Conservation (phyloP, 768 basidiomycete genomes). For the Suillus occidentalis region DNA sequence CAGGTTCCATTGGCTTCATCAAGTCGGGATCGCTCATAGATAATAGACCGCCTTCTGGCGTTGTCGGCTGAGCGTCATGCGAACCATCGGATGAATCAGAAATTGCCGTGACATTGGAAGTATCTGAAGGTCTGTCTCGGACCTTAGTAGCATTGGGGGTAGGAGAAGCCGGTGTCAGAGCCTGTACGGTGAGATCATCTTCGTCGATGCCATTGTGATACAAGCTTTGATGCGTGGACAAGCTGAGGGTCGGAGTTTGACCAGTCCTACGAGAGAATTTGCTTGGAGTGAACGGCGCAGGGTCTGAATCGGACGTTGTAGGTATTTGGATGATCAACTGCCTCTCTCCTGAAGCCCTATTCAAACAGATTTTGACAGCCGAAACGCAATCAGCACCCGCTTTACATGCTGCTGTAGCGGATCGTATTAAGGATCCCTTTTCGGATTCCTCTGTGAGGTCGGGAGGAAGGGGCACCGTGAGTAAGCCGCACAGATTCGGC, state of each 20-base stretch:
- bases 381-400: slow-evolving; percentile 87
- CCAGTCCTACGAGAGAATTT: slow-evolving; percentile 44
- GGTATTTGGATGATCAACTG: slow-evolving; percentile 70
- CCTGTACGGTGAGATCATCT: slow-evolving; percentile 64
- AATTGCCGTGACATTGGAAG: slow-evolving; percentile 39
- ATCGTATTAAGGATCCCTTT: slow-evolving; percentile 71
- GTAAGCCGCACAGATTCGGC: slow-evolving; percentile 83
- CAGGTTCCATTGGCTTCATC: slow-evolving; percentile 46
- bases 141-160: slow-evolving; percentile 17
- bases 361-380: slow-evolving; percentile 81
- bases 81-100: slow-evolving; percentile 49
- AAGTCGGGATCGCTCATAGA: slow-evolving; percentile 19
- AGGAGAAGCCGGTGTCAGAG: slow-evolving; percentile 36
- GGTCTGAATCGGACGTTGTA: slow-evolving; percentile 43
- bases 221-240: slow-evolving; percentile 36
- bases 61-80: slow-evolving; percentile 49
- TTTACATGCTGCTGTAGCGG: slow-evolving; percentile 86
- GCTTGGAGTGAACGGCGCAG: slow-evolving; percentile 46
- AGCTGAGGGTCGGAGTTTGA: slow-evolving; percentile 28
- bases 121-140: slow-evolving; percentile 51
- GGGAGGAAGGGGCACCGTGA: slow-evolving; percentile 53
- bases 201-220: slow-evolving; percentile 45
- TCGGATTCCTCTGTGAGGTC: slow-evolving; percentile 77
- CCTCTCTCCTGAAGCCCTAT: slow-evolving; percentile 57
- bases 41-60: slow-evolving; percentile 41